A percentile compares a stretch with the other conserved stretches of the same genome.
Evolutionary conservation across 202 grass and related monocot species (phyloP).

Genomic region (Zizania palustris): DNA sequence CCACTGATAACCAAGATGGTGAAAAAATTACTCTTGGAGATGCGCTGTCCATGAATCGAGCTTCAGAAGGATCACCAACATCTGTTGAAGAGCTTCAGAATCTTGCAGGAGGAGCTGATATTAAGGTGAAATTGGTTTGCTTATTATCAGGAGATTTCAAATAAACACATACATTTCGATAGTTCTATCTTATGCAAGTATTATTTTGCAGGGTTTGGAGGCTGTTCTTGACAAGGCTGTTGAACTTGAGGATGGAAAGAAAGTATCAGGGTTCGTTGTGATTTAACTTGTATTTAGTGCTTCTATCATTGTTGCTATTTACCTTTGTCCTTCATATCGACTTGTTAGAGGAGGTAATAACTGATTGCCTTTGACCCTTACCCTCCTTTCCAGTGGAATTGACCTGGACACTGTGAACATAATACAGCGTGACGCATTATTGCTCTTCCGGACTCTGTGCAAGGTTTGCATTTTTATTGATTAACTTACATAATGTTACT

Average conservation of each 20-base stretch:
- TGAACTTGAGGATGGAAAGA: slow-evolving; percentile 96
- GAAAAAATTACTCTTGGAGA: slow-evolving; percentile 76
- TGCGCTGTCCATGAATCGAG: slow-evolving; percentile 66
- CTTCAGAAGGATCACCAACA: slow-evolving; percentile 63
- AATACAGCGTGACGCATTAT: slow-evolving; percentile 85
- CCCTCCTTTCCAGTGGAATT: slow-evolving; percentile 65
- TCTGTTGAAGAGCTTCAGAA: slow-evolving; percentile 97
- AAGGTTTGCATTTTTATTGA: slow-evolving; percentile 63
- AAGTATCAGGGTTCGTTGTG: slow-evolving; percentile 66
- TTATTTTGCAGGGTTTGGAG: slow-evolving; percentile 84
- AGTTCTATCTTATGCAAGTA: slow-evolving; percentile 29
- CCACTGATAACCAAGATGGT: slow-evolving; percentile 62
- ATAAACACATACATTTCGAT: slow-evolving; percentile 29
- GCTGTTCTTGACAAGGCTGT: slow-evolving; percentile 98
- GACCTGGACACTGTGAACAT: slow-evolving; percentile 90
- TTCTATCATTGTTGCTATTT: slow-evolving; percentile 25
- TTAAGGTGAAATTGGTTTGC: slow-evolving; percentile 60
- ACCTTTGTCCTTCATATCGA: slow-evolving; percentile 23
- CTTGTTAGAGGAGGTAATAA: slow-evolving; percentile 18
- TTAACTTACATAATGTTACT: slow-evolving; percentile 38
- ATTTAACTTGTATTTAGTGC: slow-evolving; percentile 25
- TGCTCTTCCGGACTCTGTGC: slow-evolving; percentile 96
- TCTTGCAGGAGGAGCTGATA: slow-evolving; percentile 95
- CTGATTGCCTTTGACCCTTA: slow-evolving; percentile 25
- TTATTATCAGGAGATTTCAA: slow-evolving; percentile 17